Conservation (phyloP, 371 early-diverging fungal genomes). For the Syncephalastrum monosporum region DNA sequence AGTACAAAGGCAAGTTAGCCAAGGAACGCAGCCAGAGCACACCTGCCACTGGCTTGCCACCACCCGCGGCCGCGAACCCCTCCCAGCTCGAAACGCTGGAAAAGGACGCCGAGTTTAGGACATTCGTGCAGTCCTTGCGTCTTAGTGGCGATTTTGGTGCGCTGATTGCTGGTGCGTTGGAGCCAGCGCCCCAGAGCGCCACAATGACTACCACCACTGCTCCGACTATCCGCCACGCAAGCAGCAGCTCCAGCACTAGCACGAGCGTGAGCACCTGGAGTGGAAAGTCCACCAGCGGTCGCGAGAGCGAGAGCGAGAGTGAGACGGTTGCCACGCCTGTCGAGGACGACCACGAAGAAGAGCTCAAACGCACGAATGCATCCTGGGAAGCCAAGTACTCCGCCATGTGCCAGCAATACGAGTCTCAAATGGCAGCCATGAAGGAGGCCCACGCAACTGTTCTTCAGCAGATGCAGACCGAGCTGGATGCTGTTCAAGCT, state of each 20-base stretch:
- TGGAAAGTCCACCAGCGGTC: slow-evolving; percentile 1
- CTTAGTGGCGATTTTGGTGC: slow-evolving; percentile 44
- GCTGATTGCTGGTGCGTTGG: slow-evolving; percentile 39
- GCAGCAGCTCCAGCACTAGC: neutral
- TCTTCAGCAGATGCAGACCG: slow-evolving; percentile 13
- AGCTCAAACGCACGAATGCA: slow-evolving; percentile 7
- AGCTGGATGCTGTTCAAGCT: slow-evolving; percentile 18
- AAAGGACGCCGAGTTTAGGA: slow-evolving; percentile 30
- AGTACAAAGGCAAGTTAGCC: slow-evolving; percentile 20
- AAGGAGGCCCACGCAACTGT: slow-evolving; percentile 20
- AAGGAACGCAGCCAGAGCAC: neutral
- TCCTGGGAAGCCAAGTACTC: slow-evolving; percentile 29
- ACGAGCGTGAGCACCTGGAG: slow-evolving; percentile 1
- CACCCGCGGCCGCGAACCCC: slow-evolving; percentile 6
- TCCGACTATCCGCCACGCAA: neutral
- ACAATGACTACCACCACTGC: neutral
- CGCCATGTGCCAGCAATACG: slow-evolving; percentile 38
- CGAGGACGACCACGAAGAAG: slow-evolving; percentile 4
- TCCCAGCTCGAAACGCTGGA: slow-evolving; percentile 21
- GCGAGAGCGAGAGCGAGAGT: too few relatives aligned
- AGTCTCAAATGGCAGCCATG: slow-evolving; percentile 20
- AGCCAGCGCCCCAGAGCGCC: neutral
- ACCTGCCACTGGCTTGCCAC: neutral
- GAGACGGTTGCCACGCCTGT: neutral
- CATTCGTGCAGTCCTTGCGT: slow-evolving; percentile 35